Percentiles rank a stretch among this genome's conserved stretches.
Evolutionary conservation across 2,329 filamentous ascomycete genomes (phyloP).

Genomic region (Cytospora mali): DNA sequence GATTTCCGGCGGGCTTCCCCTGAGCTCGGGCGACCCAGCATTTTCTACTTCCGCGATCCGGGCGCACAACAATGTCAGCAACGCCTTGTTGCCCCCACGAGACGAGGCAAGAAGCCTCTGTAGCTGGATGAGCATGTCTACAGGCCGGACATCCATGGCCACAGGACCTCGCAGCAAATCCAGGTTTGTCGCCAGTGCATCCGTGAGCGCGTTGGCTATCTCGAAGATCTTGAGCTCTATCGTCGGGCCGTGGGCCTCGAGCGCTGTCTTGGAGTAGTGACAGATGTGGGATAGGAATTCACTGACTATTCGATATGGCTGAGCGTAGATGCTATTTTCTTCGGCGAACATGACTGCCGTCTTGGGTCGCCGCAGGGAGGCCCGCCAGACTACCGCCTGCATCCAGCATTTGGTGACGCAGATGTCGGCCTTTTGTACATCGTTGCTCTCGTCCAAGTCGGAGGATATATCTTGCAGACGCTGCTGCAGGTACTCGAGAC

Average conservation of each 20-base stretch:
- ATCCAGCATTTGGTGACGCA: constrained; percentile 55
- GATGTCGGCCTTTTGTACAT: constrained; percentile 53
- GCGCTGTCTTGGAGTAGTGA: constrained; percentile 47
- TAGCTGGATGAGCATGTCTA: constrained; percentile 42
- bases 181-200: constrained; percentile 39
- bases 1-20: constrained; percentile 2
- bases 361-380: constrained; percentile 37
- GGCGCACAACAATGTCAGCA: constrained; percentile 40
- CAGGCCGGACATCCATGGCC: constrained; percentile 33
- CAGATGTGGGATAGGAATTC: constrained; percentile 49
- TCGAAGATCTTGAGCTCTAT: constrained; percentile 53
- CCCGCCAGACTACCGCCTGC: constrained; percentile 51
- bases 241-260: constrained; percentile 53
- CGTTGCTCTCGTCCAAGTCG: constrained; percentile 45
- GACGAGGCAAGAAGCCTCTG: constrained; percentile 45
- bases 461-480: constrained; percentile 45
- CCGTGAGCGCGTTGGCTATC: constrained; percentile 48
- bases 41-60: constrained; percentile 32
- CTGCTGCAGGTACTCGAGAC: constrained; percentile 44
- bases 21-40: constrained; percentile 12
- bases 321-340: constrained; percentile 35
- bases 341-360: constrained; percentile 16
- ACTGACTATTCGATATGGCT: constrained; percentile 48
- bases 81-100: constrained; percentile 45
- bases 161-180: constrained; percentile 25